Base-by-base conservation (phyloP, 139 green algal genomes). In the Edaphochlamys debaryana region DNA sequence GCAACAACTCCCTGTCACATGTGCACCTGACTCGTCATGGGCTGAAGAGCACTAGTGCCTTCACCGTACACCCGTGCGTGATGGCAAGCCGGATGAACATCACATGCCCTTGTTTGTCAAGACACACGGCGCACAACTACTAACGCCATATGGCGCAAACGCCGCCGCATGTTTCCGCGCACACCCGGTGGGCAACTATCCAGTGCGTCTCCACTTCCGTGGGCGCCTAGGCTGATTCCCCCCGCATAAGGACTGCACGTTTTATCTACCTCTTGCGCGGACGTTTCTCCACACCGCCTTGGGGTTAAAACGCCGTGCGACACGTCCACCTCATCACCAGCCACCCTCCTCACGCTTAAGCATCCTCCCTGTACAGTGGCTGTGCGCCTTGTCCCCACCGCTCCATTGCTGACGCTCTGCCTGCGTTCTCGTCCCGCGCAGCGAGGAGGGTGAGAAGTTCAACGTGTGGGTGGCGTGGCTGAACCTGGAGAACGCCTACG, bases 381-480 rank as follows among this genome's bases (percentile, higher is more conserved):
- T 54, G 11, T 71, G 15, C 66, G 13, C 66, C 62, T 19, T 15
- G 17, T n/a, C n/a, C 64, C 32, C 64, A 15, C 64, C 32, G 17
- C 40, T 73, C 27, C 64, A 6, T 29, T 20, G 48, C 29, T 11
- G 4, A 3, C 3, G 20, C 30, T 37, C 60, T 38, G 27, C 2
- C 56, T 7, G n/a, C 56, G 25, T n/a, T 4, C 56, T 25, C 56
- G 2, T 25, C n/a, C n/a, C n/a, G 0, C 34, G 32, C 75, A 93
- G 94, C 37, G 94, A 95, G 79, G 94, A 99, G 86, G 79, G 80
- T 8, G 95, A 98, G 85, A 96, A 96, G 88, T 96, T 99, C 88
- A 99, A 99, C 62, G 87, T 99, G 40, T 99, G 97, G 97, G 90
- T 98, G 67, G 97, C 97, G 23, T 95, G 87, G 73, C 88, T 99